A percentile compares a stretch with the other conserved stretches of the same genome.
These are phyloP conservation scores for Macrotyloma uniflorum DNA, from an alignment of 306 rosid genomes.

Conservation along the genomic window DNA sequence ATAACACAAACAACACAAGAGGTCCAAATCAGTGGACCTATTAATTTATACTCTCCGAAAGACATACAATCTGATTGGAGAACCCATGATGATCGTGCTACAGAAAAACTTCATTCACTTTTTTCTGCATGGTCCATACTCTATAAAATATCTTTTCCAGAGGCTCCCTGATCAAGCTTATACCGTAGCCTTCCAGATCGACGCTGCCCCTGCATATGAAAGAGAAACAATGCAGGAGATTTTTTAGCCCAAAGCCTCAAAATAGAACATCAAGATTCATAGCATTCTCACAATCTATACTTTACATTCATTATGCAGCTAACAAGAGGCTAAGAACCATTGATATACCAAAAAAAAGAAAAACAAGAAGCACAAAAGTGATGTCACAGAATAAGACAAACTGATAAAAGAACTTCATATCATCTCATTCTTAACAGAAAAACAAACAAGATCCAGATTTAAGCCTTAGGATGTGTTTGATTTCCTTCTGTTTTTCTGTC, in stretches of 20 bases:
- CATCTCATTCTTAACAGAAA: slow-evolving; percentile 3
- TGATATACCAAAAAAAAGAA: neutral
- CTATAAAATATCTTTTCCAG: slow-evolving; percentile 55
- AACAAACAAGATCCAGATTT: neutral
- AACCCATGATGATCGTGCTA: slow-evolving; percentile 42
- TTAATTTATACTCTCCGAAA: slow-evolving; percentile 44
- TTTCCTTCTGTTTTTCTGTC: neutral
- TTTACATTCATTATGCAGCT: slow-evolving; percentile 12
- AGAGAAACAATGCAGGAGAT: neutral
- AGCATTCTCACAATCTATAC: neutral
- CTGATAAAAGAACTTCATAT: neutral
- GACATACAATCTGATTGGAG: slow-evolving; percentile 46
- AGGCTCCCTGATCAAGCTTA: slow-evolving; percentile 37
- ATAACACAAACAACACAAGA: slow-evolving; percentile 46
- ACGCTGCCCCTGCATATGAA: slow-evolving; percentile 54
- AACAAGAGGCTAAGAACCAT: neutral
- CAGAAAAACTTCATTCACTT: slow-evolving; percentile 32
- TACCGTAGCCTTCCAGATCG: slow-evolving; percentile 44
- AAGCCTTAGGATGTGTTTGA: neutral
- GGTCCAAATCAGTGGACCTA: slow-evolving; percentile 46
- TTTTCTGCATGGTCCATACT: slow-evolving; percentile 16
- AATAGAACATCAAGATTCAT: neutral
- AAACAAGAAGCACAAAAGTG: neutral
- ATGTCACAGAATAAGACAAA: neutral
- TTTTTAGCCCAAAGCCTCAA: slow-evolving; percentile 10